Conservation (phyloP, 1,284 basidiomycete species). For the Malassezia psittaci region DNA sequence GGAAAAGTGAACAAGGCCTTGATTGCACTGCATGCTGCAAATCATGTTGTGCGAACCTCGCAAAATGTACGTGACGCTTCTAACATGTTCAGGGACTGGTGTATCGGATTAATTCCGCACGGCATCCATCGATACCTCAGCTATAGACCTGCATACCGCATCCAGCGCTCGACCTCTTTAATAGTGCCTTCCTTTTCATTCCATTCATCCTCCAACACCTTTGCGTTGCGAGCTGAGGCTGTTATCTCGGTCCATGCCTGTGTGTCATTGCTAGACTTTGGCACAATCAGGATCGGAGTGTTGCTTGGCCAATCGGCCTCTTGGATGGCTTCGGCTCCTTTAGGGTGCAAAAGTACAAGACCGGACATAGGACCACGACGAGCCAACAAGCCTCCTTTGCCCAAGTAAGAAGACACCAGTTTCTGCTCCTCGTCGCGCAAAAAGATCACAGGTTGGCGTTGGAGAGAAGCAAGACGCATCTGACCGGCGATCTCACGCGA, state of each 20-base stretch:
- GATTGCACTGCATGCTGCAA: conserved; percentile 76
- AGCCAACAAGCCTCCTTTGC: conserved; percentile 9
- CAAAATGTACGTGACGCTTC: conserved; percentile 33
- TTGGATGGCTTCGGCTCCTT: not conserved
- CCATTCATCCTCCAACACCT: conserved; percentile 10
- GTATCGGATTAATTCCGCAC: conserved; percentile 31
- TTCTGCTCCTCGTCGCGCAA: conserved; percentile 1
- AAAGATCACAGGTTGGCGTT: conserved; percentile 18
- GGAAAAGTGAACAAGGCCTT: conserved; percentile 84
- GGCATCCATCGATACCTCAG: conserved; percentile 28
- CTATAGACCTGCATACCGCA: conserved; percentile 13
- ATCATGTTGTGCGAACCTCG: conserved; percentile 62
- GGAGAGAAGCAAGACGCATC: conserved; percentile 14
- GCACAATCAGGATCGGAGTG: conserved; percentile 15
- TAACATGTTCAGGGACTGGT: conserved; percentile 30
- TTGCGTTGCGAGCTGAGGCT: not conserved
- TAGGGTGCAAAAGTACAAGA: conserved; percentile 13
- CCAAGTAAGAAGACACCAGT: conserved; percentile 8
- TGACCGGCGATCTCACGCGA: conserved; percentile 13
- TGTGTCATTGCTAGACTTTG: not conserved
- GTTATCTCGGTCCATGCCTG: conserved; percentile 1
- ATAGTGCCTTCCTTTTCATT: conserved; percentile 15
- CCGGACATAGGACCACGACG: conserved; percentile 14
- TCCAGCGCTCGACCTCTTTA: conserved; percentile 16
- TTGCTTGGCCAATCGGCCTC: conserved; percentile 14